Base-by-base conservation (phyloP, 257 asterid genomes). In the Datura wrightii region DNA sequence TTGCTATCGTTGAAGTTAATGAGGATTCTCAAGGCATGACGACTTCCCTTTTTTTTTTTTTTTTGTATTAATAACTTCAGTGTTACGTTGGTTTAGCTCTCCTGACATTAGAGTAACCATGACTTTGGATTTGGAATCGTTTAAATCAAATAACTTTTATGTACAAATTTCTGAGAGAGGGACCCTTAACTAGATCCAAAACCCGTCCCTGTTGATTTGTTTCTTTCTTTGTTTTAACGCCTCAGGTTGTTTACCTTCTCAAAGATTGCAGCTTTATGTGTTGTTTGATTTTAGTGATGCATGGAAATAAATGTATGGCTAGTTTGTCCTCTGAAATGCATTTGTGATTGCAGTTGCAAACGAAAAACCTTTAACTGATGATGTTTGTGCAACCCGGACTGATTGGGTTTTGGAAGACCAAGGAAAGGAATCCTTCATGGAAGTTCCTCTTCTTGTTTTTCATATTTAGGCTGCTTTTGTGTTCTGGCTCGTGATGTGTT, bases 321-420 rank as follows among this genome's bases (percentile, higher is more conserved):
- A 4, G 53, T 85, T 74, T 83, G 65, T 79, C 42, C 58, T 87
- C 92, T 90, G 86, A 87, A 88, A 87, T 85, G 83, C 88, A 84
- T 79, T 86, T 87, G 62, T 90, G 88, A 67, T 86, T 88, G 91
- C 93, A 92, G 92, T 86, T 88, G 87, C 92, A 59, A 78, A 59
- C 76, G 3, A 70, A 66, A 86, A 82, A 24, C 31, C 34, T 83
- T 86, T 69, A 54, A 46, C 82, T 83, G 91, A 84, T 74, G 87
- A 89, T 88, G 94, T 86, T 80, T 88, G 89, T 86, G 86, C 82
- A 83, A 11, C 50, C 86, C 48, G 87, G 86, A 44, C 81, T 87
- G 87, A 88, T 67, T 82, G 90, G 89, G 56, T 89, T 91, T 89
- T 90, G 90, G 92, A 90, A 90, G 92, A 86, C 82, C n/a, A 76